Conservation (phyloP, 352 stramenopile species). For the Halophytophthora batemanensis region DNA sequence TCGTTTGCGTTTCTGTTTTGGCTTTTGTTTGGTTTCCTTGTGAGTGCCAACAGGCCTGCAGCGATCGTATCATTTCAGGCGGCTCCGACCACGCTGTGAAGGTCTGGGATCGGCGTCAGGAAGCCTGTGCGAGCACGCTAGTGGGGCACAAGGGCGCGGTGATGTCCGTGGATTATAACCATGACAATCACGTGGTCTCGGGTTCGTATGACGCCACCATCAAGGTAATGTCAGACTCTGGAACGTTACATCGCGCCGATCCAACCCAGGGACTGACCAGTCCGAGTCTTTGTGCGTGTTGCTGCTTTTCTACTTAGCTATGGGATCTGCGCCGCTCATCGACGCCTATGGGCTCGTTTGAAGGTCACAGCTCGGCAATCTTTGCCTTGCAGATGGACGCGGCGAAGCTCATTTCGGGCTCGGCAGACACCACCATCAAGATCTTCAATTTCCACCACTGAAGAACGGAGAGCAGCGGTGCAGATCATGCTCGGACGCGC, state of each 20-base stretch:
- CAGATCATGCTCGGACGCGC: no score
- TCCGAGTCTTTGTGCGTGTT: not conserved
- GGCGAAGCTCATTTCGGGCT: slow-evolving; percentile 30
- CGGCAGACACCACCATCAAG: slow-evolving; percentile 30
- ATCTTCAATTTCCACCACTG: slow-evolving; percentile 28
- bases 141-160: slow-evolving; percentile 20
- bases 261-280: no score
- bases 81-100: slow-evolving; percentile 27
- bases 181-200: slow-evolving; percentile 18
- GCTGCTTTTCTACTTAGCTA: not conserved
- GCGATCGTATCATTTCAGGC: slow-evolving; percentile 15
- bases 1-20: no score
- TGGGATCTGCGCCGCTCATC: slow-evolving; percentile 22
- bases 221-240: slow-evolving; percentile 13
- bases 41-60: slow-evolving; percentile 6
- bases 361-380: slow-evolving; percentile 29
- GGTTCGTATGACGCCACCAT: slow-evolving; percentile 30
- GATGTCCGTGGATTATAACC: slow-evolving; percentile 28
- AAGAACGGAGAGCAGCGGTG: not conserved
- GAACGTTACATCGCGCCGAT: no score
- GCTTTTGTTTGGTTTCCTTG: no score
- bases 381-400: slow-evolving; percentile 31
- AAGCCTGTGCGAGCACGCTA: slow-evolving; percentile 13
- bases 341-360: slow-evolving; percentile 12
- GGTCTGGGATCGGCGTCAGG: slow-evolving; percentile 28